Evolutionary conservation across 2,329 filamentous ascomycete species (phyloP).

Genomic region (Verruconis gallopava): DNA sequence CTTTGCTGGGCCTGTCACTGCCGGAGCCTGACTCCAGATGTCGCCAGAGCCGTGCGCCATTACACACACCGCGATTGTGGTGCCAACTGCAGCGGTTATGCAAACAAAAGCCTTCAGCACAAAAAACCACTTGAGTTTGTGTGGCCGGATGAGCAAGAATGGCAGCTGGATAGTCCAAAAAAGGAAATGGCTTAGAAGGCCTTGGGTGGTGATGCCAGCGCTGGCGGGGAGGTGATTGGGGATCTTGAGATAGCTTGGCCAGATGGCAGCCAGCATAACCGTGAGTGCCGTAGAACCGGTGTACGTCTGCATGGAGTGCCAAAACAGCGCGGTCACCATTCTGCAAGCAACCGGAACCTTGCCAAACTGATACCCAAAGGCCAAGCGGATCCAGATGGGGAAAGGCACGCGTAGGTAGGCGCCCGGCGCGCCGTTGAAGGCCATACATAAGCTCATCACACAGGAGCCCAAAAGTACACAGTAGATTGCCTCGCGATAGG

Average conservation of each 20-base stretch:
- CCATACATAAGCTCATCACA: slow-evolving; percentile 16
- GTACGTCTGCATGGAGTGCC: slow-evolving; percentile 27
- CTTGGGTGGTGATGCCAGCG: slow-evolving; percentile 32
- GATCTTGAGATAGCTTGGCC: slow-evolving; percentile 5
- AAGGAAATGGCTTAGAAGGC: slow-evolving; percentile 25
- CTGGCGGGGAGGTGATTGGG: slow-evolving; percentile 10
- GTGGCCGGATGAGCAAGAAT: slow-evolving; percentile 14
- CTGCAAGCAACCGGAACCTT: slow-evolving; percentile 28
- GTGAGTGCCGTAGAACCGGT: slow-evolving; percentile 19
- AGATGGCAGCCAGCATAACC: slow-evolving; percentile 1
- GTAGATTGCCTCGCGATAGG: slow-evolving; percentile 26
- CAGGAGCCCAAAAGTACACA: slow-evolving; percentile 22
- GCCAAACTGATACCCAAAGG: slow-evolving; percentile 30
- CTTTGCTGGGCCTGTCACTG: slow-evolving; percentile 9
- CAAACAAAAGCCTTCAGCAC: slow-evolving; percentile 10
- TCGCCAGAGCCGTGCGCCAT: slow-evolving; percentile 15
- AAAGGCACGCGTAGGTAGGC: slow-evolving; percentile 31
- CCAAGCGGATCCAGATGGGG: slow-evolving; percentile 26
- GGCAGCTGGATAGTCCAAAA: slow-evolving; percentile 11
- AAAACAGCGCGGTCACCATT: slow-evolving; percentile 29
- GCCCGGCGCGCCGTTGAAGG: slow-evolving; percentile 16
- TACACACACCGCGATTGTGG: slow-evolving; percentile 13
- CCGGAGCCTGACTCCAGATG: neutral
- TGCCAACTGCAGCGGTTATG: slow-evolving; percentile 8
- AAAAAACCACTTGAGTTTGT: slow-evolving; percentile 11